Conservation (phyloP, 257 asterid genomes). For the Plantago major region DNA sequence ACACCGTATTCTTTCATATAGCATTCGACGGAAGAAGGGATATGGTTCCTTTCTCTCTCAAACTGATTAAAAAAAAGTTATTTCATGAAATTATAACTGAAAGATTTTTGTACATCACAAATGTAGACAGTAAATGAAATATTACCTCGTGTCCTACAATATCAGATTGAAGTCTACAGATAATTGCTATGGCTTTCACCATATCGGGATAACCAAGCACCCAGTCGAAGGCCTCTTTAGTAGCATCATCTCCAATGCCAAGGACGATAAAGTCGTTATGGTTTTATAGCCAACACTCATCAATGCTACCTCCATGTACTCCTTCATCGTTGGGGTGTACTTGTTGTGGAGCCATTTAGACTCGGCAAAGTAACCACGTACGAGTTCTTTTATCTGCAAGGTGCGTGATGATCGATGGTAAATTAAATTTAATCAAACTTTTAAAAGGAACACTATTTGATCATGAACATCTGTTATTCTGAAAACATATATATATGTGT, state of each 20-base stretch:
- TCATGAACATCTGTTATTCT: too few relatives aligned
- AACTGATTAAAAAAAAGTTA: too few relatives aligned
- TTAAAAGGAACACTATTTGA: too few relatives aligned
- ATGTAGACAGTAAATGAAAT: too few relatives aligned
- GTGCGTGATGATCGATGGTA: too few relatives aligned
- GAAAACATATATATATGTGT: too few relatives aligned
- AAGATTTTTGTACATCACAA: too few relatives aligned
- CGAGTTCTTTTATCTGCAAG: too few relatives aligned
- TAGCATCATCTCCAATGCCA: conserved; percentile 23
- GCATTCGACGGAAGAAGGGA: conserved; percentile 24
- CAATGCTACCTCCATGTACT: conserved; percentile 25
- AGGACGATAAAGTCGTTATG: conserved; percentile 19
- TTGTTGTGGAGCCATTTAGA: conserved; percentile 7
- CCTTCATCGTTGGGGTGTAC: conserved; percentile 19
- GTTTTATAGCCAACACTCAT: conserved; percentile 1
- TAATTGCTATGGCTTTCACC: conserved; percentile 10
- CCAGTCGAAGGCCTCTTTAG: conserved; percentile 23
- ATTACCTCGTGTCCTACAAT: conserved; percentile 23
- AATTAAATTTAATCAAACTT: too few relatives aligned
- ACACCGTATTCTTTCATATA: conserved; percentile 21
- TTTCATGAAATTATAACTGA: too few relatives aligned
- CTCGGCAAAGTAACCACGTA: background rate
- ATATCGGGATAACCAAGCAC: conserved; percentile 20
- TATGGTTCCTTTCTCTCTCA: conserved; percentile 24
- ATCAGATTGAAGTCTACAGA: conserved; percentile 24